phyloP scores from a whole-genome alignment of 306 rosid genomes.

The Dryas alaskensis region DNA sequence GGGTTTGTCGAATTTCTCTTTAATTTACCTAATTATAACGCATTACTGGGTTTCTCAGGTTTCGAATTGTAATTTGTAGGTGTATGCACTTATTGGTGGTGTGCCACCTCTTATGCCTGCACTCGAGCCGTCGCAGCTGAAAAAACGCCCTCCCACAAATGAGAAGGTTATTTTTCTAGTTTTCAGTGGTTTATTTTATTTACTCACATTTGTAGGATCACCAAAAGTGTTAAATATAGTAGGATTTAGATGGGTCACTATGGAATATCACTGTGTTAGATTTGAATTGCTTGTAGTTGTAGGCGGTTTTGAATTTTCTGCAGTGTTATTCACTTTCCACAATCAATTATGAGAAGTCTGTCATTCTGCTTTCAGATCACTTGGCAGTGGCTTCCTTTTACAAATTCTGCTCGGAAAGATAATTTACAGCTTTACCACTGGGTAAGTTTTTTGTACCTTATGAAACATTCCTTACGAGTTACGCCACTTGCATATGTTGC shows the following conservation, averaged over 20 bases:
- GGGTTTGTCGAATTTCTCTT: background rate
- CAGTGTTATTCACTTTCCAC: background rate
- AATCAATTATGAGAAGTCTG: background rate
- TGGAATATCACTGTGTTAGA: no score
- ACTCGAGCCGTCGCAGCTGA: constrained; percentile 63
- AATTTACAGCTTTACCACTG: constrained; percentile 90
- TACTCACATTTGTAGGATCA: background rate
- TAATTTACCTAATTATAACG: background rate
- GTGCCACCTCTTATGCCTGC: constrained; percentile 92
- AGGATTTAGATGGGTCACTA: background rate
- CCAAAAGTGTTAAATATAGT: background rate
- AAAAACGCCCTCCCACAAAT: constrained; percentile 58
- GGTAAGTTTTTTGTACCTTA: constrained; percentile 41
- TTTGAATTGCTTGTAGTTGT: background rate
- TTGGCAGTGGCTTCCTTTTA: constrained; percentile 98
- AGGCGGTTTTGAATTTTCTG: background rate
- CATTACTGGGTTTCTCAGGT: background rate
- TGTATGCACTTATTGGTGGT: constrained; percentile 97
- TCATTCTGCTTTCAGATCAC: constrained; percentile 56
- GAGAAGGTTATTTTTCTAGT: constrained; percentile 58
- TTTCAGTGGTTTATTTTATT: background rate
- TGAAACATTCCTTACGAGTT: background rate
- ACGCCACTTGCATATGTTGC: background rate
- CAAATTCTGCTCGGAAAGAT: constrained; percentile 88
- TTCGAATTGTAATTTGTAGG: constrained; percentile 38